phyloP scores from a whole-genome alignment of 345 rosid genomes.

The Cardiospermum halicacabum region DNA sequence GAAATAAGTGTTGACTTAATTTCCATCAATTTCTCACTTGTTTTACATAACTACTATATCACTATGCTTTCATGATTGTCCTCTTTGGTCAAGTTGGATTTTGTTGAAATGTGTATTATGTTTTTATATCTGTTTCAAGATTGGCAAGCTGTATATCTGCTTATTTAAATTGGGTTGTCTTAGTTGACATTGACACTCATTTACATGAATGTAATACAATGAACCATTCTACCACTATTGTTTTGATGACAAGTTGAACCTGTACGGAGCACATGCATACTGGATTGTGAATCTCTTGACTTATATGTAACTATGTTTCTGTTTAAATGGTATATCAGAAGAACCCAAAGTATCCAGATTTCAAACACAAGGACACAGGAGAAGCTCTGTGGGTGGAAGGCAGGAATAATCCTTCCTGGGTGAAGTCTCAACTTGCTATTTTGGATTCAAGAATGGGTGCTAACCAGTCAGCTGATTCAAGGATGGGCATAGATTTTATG shows the following conservation, averaged over 20 bases:
- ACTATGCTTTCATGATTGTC: background rate
- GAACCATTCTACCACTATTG: background rate
- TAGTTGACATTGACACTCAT: background rate
- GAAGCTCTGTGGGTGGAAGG: constrained; percentile 68
- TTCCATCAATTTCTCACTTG: background rate
- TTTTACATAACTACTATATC: background rate
- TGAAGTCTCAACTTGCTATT: constrained; percentile 47
- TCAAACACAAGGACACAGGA: constrained; percentile 73
- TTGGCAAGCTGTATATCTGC: background rate
- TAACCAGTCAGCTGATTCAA: constrained; percentile 22
- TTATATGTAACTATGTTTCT: background rate
- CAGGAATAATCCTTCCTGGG: constrained; percentile 55
- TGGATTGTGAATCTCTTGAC: constrained; percentile 1
- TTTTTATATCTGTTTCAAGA: constrained; percentile 6
- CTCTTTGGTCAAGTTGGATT: background rate
- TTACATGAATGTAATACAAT: background rate
- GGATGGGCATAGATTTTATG: constrained; percentile 25
- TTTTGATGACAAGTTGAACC: background rate
- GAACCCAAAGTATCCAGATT: constrained; percentile 62
- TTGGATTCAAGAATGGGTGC: constrained; percentile 45
- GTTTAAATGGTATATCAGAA: constrained; percentile 30
- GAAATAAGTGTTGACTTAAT: background rate
- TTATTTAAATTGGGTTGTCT: background rate
- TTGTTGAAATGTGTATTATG: background rate
- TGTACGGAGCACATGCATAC: background rate